Percentiles rank a stretch among this genome's conserved stretches.
Evolutionary conservation across 75 land plant species (phyloP).

Genomic region (Gnetum montanum): DNA sequence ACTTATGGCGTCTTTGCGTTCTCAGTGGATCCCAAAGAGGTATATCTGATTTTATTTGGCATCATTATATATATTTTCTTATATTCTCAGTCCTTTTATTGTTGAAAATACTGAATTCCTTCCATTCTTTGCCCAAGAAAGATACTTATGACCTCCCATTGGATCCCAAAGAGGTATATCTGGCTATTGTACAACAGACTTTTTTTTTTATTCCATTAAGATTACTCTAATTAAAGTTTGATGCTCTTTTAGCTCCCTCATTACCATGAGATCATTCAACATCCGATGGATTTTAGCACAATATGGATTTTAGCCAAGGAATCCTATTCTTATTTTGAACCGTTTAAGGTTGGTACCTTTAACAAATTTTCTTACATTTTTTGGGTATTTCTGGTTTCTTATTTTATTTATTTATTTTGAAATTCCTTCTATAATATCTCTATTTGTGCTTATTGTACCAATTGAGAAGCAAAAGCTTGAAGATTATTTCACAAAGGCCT

Average conservation of each 20-base stretch:
- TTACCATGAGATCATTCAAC: conserved; percentile 77
- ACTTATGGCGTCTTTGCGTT: conserved; percentile 79
- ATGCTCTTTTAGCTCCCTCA: conserved; percentile 87
- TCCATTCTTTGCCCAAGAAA: conserved; percentile 30
- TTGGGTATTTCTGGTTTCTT: background rate
- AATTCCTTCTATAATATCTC: no score
- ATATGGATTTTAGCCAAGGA: conserved; percentile 63
- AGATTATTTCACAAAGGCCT: no score
- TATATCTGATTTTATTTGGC: no score
- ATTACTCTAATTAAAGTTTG: no score
- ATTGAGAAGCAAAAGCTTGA: no score
- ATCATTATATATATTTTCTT: no score
- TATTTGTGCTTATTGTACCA: no score
- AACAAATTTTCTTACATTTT: background rate
- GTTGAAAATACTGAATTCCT: background rate
- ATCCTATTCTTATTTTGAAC: conserved; percentile 41
- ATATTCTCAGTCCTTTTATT: no score
- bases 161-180: conserved; percentile 87
- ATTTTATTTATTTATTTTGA: no score
- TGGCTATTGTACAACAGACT: no score
- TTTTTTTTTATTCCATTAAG: no score
- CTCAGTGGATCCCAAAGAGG: conserved; percentile 89
- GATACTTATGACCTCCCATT: conserved; percentile 85
- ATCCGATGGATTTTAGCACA: conserved; percentile 93
- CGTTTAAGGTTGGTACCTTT: conserved; percentile 68